Evolutionary conservation across 805 yeast species (phyloP).

Genomic region (Dipodascopsis tothii): DNA sequence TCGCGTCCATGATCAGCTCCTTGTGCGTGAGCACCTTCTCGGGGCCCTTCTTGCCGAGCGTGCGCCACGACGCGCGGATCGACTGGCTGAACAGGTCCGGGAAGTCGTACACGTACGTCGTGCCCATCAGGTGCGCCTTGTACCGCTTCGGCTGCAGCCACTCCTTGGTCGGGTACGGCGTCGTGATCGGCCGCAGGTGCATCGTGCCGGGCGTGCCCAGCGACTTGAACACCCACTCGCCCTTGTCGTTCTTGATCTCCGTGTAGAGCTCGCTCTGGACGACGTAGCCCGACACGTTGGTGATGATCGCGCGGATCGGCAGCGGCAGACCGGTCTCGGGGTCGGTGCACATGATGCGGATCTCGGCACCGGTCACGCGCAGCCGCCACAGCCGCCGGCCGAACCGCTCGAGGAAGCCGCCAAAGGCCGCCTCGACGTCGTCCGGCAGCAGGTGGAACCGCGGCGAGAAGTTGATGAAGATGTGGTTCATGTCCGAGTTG

Average conservation of each 20-base stretch:
- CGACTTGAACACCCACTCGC: constrained; percentile 96
- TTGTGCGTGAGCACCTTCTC: constrained; percentile 69
- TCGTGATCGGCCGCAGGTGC: constrained; percentile 92
- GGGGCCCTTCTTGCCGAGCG: constrained; percentile 38
- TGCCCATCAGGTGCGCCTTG: constrained; percentile 96
- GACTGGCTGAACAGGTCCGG: constrained; percentile 98
- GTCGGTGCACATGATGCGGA: constrained; percentile 90
- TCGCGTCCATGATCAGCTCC: constrained; percentile 81
- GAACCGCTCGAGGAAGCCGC: constrained; percentile 93
- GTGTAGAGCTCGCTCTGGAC: constrained; percentile 91
- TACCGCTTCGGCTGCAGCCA: constrained; percentile 97
- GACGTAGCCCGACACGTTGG: constrained; percentile 94
- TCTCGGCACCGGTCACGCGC: constrained; percentile 95
- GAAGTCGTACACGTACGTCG: constrained; percentile 97
- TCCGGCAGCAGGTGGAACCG: constrained; percentile 89
- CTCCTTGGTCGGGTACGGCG: constrained; percentile 96
- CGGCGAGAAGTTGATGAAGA: constrained; percentile 93
- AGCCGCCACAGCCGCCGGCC: constrained; percentile 96
- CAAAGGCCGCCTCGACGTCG: constrained; percentile 96
- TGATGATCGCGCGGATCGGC: constrained; percentile 94
- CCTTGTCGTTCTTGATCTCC: constrained; percentile 84
- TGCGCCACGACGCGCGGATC: constrained; percentile 73
- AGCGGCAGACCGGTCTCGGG: constrained; percentile 78
- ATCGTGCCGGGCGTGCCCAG: constrained; percentile 87
- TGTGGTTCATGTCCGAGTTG: constrained; percentile 93